Evolutionary conservation across 768 basidiomycete species (phyloP), one percentile per base, ranked within the genome.

Genomic region (Boletus edulis): DNA sequence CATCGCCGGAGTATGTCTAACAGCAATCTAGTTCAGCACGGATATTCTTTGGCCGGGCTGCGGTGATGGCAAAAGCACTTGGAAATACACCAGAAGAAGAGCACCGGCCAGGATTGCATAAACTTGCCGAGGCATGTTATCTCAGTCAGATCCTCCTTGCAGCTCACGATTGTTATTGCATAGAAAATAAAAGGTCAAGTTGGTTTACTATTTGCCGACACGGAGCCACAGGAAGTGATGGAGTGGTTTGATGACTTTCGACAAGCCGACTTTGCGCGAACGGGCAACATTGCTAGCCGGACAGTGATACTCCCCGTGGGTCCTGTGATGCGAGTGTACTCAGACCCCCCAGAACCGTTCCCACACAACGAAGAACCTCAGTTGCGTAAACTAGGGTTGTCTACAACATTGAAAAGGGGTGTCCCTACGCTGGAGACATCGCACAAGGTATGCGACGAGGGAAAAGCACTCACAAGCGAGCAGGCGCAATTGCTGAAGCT

Each of bases 331-430:
- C 81, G 84, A 58, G 81, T 80, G 41, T 80, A 89, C 67, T 87
- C 89, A 3, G 86, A 89, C 58, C 89, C 88, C 0, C 83, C 88
- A 38, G 87, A 94, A 61, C 89, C 92, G 3, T 95, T 98, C 72
- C 94, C 97, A 37, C 94, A 98, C 71, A 94, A 94, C 64, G 94
- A 98, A 76, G 97, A 99, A 58, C 94, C 95, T 20, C 96, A 98
- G 68, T 79, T 99, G 49, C 85, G 97, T 52, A 91, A 91, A 70
- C 81, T 98, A 35, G 97, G 97, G 9, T 75, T 99, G 32, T 77
- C 84, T 48, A 98, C 95, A 17, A 81, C 78, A 31, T 81, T 99
- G 79, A 83, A 87, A 54, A 84, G 82, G 63, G 97, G 97, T 51
- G 89, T 97, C 0, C 95, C 96, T 5, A 89, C 87, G 8, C 75